Base-by-base conservation (phyloP, 257 asterid species). In the Capsicum pubescens region DNA sequence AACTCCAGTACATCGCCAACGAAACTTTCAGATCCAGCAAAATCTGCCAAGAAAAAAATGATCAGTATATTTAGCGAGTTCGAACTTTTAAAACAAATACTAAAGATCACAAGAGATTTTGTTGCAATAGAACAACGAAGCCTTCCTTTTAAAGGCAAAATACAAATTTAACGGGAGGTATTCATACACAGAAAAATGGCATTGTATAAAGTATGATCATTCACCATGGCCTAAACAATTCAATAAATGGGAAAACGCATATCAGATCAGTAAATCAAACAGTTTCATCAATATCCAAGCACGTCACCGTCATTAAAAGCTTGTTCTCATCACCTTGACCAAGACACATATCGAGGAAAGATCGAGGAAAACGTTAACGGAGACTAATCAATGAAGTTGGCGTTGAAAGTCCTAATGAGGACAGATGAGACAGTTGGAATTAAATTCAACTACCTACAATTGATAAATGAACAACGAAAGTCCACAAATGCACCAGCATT, bases 41-140 rank as follows among this genome's bases (percentile, higher is more conserved):
- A 67, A 68, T 68, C 80, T 68, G 80, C 85, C 61, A 67, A 54
- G 57, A 36, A 68, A 54, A 67, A 42, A 11, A 35, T 64, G 52
- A 48, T 81, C 78, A 63, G 64, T 35, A 60, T 48, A 17, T 12
- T 81, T 63, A 44, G n/a, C 13, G 82, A 77, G 64, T 26, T 8
- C 8, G 0, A 77, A 52, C 63, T 26, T 76, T 8, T 26, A 76
- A 76, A 54, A 76, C n/a, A 8, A 10, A 17, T 8, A 76, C 48
- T 54, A 54, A 76, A 76, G 21, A 14, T 26, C 46, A 54, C 64
- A 76, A 76, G 46, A 76, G 81, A 52, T 76, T 76, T 66, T 76
- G 48, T 76, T 64, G 26, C 48, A 52, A 76, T 4, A 76, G 42
- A 76, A 26, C 48, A 26, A 26, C 26, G 2, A 76, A 26, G 9